Base-by-base conservation (phyloP, 306 rosid genomes). In the Vigna hirtella region DNA sequence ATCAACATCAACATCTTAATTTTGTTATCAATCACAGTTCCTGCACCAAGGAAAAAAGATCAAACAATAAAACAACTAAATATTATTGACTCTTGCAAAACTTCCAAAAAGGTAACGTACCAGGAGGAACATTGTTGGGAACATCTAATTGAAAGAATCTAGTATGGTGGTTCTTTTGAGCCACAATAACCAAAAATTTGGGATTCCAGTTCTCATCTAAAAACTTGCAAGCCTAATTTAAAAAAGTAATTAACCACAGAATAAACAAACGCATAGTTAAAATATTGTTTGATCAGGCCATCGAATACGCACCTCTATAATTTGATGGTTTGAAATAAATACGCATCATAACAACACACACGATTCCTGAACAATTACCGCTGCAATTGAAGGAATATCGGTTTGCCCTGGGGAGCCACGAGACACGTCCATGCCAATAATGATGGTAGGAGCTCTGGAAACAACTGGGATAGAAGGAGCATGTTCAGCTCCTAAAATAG, bases 381-480 rank as follows among this genome's bases (percentile, higher is more conserved):
- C 97, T 10, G 99, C 97, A 36, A 92, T 95, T 7, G 98, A 95
- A 2, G 98, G 98, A n/a, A 91, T 58, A 18, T 92, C 97, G 5
- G 93, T 68, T 77, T 91, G 98, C 50, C 98, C 98, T 0, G 98
- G 98, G 0, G 99, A 93, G 11, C 98, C 99, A 79, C 93, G 99
- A 0, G 98, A 95, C 1, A 95, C 99, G 57, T 93, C 99, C 99
- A 95, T 95, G 13, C 98, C 99, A 65, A 96, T 81, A 61, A 96
- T 91, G 58, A 96, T 73, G 2, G 99, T 93, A 6, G 99, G 99
- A 20, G 36, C 79, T 80, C 82, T 91, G 18, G 97, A 95, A 18
- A 95, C 90, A 76, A 90, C 8, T 5, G 99, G 97, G 28, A 96
- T 90, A 16, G 93, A 85, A 38, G 93, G 91, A 30, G 83, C 5